Conservation (phyloP, 306 rosid genomes). For the Vachellia pachyceras region DNA sequence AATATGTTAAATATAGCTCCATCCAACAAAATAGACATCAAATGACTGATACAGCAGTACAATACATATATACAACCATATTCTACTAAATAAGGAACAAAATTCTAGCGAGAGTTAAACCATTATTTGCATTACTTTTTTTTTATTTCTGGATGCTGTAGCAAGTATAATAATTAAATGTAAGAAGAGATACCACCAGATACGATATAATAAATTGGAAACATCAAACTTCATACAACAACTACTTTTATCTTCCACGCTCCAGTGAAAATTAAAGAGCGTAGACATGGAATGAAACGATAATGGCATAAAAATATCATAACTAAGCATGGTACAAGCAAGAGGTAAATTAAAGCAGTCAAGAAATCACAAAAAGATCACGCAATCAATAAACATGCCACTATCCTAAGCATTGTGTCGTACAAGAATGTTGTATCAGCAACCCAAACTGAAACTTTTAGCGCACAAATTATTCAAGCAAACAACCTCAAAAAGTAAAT, state of each 20-base stretch:
- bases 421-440: background rate
- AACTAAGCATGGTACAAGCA: background rate
- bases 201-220: too few relatives aligned
- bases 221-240: background rate
- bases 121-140: background rate
- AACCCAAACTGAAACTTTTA: slow-evolving; percentile 26
- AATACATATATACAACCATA: background rate
- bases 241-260: slow-evolving; percentile 3
- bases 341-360: slow-evolving; percentile 10
- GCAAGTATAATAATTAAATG: too few relatives aligned
- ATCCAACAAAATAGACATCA: background rate
- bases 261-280: background rate
- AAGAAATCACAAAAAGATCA: background rate
- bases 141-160: too few relatives aligned
- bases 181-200: too few relatives aligned
- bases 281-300: background rate
- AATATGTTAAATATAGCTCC: background rate
- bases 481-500: background rate
- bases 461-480: background rate
- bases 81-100: too few relatives aligned
- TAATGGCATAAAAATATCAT: background rate
- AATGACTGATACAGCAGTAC: background rate
- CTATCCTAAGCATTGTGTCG: background rate
- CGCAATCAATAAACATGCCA: background rate
- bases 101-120: background rate